A percentile compares a stretch with the other conserved stretches of the same genome.
Conservation (phyloP, 208 protist species). For the Leishmania major region DNA sequence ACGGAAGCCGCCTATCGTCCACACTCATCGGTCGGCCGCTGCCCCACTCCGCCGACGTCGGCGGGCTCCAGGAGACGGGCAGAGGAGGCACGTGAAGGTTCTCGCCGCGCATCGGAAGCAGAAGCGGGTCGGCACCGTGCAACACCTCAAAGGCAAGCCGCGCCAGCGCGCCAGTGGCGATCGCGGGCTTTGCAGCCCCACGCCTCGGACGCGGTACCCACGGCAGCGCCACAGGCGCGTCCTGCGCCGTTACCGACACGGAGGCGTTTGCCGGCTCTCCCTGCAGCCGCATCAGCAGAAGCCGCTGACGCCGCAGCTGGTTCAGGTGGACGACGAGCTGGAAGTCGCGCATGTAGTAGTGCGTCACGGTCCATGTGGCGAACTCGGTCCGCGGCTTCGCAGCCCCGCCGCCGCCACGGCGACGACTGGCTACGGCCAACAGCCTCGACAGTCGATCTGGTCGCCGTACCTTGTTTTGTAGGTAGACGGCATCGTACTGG, state of each 20-base stretch:
- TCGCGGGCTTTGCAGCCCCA: background rate
- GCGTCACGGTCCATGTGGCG: conserved; percentile 17
- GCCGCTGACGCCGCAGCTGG: conserved; percentile 10
- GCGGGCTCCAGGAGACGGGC: conserved; percentile 11
- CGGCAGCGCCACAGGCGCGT: background rate
- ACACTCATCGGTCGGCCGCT: background rate
- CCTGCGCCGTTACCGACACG: background rate
- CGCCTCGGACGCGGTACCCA: background rate
- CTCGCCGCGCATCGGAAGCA: conserved; percentile 19
- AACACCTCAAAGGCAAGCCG: conserved; percentile 17
- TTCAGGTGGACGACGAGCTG: conserved; percentile 27
- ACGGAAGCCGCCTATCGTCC: background rate
- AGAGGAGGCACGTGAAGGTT: background rate
- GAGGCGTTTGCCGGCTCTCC: background rate
- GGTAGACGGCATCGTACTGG: conserved; percentile 29
- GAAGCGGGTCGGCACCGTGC: conserved; percentile 14
- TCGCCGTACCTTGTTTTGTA: conserved; percentile 1
- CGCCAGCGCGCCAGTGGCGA: background rate
- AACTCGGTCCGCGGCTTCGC: background rate
- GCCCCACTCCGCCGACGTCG: background rate
- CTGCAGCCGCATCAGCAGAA: background rate
- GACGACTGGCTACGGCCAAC: background rate
- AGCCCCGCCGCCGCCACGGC: background rate
- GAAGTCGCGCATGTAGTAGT: conserved; percentile 18
- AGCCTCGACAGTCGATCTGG: background rate